Conservation (phyloP, 75 land plant species). For the Picea glauca region DNA sequence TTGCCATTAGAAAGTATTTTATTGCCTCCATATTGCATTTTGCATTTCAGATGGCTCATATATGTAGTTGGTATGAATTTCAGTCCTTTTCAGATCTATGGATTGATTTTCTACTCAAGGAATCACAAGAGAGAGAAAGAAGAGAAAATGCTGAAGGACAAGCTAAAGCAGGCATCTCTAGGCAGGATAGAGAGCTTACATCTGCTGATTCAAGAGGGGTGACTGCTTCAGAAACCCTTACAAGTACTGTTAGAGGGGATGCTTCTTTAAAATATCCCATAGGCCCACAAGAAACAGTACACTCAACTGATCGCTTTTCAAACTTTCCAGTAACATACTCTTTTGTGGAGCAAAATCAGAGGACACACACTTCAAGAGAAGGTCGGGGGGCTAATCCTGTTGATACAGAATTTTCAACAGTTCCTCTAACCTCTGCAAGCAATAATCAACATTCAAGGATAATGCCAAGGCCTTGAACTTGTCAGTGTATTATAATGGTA, state of each 20-base stretch:
- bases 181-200: constrained; percentile 8
- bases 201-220: neutral
- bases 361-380: neutral
- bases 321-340: constrained; percentile 12
- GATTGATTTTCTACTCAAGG: constrained; percentile 99
- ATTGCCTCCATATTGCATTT: neutral
- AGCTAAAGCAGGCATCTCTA: constrained; percentile 5
- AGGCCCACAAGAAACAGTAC: constrained; percentile 3
- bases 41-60: neutral
- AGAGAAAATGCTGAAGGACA: constrained; percentile 46
- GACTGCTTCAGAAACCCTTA: neutral
- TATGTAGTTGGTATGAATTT: constrained; percentile 5
- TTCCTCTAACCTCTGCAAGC: constrained; percentile 34
- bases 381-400: constrained; percentile 16
- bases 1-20: too few species aligned
- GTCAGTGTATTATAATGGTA: too few species aligned
- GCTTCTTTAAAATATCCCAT: neutral
- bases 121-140: constrained; percentile 84
- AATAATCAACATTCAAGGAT: constrained; percentile 25
- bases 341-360: constrained; percentile 1
- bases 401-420: constrained; percentile 55
- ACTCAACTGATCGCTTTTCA: neutral
- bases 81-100: constrained; percentile 99
- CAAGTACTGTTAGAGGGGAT: constrained; percentile 8
- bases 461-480: constrained; percentile 26